Evolutionary conservation across 331 rosid species (phyloP).

Genomic region (Malus hybrid): DNA sequence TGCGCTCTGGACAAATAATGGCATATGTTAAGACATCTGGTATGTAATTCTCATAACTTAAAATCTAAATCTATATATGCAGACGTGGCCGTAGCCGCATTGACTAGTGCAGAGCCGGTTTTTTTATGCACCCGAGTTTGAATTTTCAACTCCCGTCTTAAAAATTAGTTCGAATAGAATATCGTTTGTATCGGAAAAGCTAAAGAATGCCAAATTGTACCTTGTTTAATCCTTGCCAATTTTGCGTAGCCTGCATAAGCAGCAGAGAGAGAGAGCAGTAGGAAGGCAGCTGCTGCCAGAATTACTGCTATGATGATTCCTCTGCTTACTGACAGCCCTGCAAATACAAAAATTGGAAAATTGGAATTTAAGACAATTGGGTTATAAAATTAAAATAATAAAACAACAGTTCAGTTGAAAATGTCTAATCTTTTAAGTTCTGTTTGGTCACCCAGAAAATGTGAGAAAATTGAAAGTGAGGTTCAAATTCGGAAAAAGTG

Average conservation of each 20-base stretch:
- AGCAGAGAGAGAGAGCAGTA: slow-evolving; percentile 42
- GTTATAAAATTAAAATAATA: background rate
- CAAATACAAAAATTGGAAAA: background rate
- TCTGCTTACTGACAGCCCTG: slow-evolving; percentile 37
- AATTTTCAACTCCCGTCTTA: no score
- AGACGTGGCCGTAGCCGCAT: no score
- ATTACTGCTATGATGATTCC: slow-evolving; percentile 43
- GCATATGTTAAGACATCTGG: background rate
- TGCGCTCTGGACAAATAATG: slow-evolving; percentile 28
- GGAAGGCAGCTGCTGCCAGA: slow-evolving; percentile 48
- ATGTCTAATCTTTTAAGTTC: background rate
- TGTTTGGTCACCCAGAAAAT: slow-evolving; percentile 9
- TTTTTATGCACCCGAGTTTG: no score
- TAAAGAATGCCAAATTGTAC: slow-evolving; percentile 11
- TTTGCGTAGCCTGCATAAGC: slow-evolving; percentile 42
- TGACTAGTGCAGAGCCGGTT: no score
- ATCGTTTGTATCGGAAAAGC: no score
- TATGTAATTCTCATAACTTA: background rate
- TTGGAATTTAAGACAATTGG: background rate
- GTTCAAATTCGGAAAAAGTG: background rate
- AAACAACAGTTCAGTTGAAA: background rate
- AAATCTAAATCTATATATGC: no score
- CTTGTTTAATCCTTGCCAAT: slow-evolving; percentile 33
- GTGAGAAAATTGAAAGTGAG: background rate
- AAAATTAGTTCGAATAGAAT: no score